Evolutionary conservation across 352 stramenopile species (phyloP), one percentile per base, ranked within the genome.

Genomic region (Pythium periplocum): DNA sequence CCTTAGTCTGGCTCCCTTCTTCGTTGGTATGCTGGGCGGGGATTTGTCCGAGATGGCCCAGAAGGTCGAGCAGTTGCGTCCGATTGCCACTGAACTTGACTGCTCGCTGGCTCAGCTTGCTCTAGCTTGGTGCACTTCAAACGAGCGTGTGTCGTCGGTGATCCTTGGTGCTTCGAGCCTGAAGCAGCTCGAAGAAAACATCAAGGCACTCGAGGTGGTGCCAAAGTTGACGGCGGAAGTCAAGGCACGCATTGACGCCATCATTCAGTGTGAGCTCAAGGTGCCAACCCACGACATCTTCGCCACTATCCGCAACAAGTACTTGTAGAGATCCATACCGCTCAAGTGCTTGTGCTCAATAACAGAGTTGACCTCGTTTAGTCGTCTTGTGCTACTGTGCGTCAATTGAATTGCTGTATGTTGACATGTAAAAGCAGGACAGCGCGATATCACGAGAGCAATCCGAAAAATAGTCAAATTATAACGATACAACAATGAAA

Each of bases 151-250:
- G 10, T 71, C 57, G 17, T 72, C 64, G 17, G 70, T 83, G 10
- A 55, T 83, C 6, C 59, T 74, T 17, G 72, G 72, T n/a, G 69
- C 72, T 36, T 74, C 61, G 47, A 78, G 55, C 17, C 37, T 71
- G 10, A 37, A 63, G 37, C 72, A 83, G 45, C 59, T 87, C 2
- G 55, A 84, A 31, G 66, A 82, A 36, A 91, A 90, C 63, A 46
- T 90, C 35, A 49, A 74, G 30, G 69, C 70, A n/a, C 53, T 86
- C 33, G 35, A 53, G 45, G 37, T 82, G 5, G 51, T 77, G 11
- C 39, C 59, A 6, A 76, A 66, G 48, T 56, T 82, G 45, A 88
- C 73, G 2, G 59, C 69, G 10, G 64, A 86, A 38, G 32, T 79
- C 26, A 83, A 83, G 55, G 51, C 42, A 0, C 38, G 70, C 39